Base-by-base conservation (phyloP, 495 filamentous ascomycete genomes). In the Polyplosphaeria fusca region DNA sequence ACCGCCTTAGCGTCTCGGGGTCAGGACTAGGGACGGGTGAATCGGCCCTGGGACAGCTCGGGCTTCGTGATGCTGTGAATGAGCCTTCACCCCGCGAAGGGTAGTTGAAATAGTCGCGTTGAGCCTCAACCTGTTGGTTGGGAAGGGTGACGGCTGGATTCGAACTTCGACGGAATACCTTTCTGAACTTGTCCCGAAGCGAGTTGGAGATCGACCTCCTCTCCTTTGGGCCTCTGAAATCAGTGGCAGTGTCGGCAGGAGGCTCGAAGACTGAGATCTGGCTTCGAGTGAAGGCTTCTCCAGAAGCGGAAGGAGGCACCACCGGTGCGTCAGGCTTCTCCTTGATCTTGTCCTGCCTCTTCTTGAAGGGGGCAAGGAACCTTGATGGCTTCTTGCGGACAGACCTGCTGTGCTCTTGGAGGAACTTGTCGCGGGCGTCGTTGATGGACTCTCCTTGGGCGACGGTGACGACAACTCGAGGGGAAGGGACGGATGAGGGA, bases 341-440 rank as follows among this genome's bases (percentile, higher is more conserved):
- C 54, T 61, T 52, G 24, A 35, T 47, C 45, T 61, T 66, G 38
- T 63, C 54, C 44, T 66, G 60, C 13, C 61, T 47, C 43, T 68
- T 70, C 52, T 66, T 63, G 58, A 71, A 71, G 2, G 69, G 63
- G 3, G 61, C 65, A 0, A 70, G 44, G 41, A 71, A 64, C 44
- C 70, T 56, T 2, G 69, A 71, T 25, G 65, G 68, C n/a, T 63
- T 58, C 41, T 68, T 52, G 11, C 57, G 47, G 14, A 71, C 55
- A 40, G 62, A 60, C 19, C 65, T 58, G 50, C 65, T 24, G 54
- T 71, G 67, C 46, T 67, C 67, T 40, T 68, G 67, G 5, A 72
- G 54, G 39, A 60, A 68, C 28, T 53, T 66, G 55, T 72, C 70
- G 25, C 68, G 27, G 1, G 50, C 56, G 32, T 60, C 43, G 26